phyloP scores from a whole-genome alignment of 2,329 filamentous ascomycete genomes.

The Aspergillus pseudotamarii region DNA sequence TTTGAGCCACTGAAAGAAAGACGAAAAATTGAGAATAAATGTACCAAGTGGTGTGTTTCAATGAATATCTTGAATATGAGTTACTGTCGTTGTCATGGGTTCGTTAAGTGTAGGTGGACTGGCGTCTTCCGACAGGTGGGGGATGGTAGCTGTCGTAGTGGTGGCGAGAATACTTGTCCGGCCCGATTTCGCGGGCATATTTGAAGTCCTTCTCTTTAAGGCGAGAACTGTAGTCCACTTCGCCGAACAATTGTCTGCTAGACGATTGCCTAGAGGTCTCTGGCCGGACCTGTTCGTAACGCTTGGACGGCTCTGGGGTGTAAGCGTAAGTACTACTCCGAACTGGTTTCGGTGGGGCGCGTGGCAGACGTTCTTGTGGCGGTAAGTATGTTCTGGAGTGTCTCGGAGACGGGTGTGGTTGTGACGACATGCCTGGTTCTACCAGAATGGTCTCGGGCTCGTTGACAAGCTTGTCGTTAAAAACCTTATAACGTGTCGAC shows the following conservation, averaged over 20 bases:
- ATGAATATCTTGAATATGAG: background rate
- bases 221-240: constrained; percentile 27
- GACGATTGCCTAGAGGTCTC: constrained; percentile 14
- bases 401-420: constrained; percentile 26
- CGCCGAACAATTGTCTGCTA: constrained; percentile 21
- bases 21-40: constrained; percentile 3
- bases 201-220: constrained; percentile 31
- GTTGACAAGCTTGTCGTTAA: constrained; percentile 26
- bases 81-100: constrained; percentile 23
- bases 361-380: constrained; percentile 28
- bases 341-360: constrained; percentile 25
- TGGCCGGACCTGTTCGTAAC: constrained; percentile 28
- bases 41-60: constrained; percentile 6
- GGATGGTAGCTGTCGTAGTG: constrained; percentile 24
- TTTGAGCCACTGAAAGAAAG: constrained; percentile 4
- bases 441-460: constrained; percentile 32
- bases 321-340: constrained; percentile 35
- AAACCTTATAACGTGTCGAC: constrained; percentile 37
- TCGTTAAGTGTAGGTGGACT: constrained; percentile 29
- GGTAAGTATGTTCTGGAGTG: constrained; percentile 33
- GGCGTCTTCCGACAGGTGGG: constrained; percentile 26
- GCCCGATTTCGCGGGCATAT: constrained; percentile 30
- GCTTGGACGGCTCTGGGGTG: constrained; percentile 24
- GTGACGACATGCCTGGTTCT: constrained; percentile 26
- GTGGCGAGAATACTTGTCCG: constrained; percentile 22